Conservation (phyloP, 2,329 filamentous ascomycete species). For the Aspergillus sclerotialis region DNA sequence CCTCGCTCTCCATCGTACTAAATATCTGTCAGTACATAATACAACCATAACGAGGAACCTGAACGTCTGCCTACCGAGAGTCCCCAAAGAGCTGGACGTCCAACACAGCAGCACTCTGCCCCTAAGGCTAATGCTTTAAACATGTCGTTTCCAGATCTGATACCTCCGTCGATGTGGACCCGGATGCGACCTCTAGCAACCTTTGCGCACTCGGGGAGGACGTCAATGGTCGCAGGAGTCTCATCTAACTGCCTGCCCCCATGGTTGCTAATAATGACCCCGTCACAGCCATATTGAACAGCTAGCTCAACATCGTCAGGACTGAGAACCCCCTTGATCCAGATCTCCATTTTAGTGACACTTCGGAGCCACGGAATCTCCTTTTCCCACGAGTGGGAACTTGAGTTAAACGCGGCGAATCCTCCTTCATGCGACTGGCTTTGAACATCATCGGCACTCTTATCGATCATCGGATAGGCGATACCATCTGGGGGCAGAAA, state of each 20-base stretch:
- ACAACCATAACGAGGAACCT: background rate
- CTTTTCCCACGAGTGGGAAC: constrained; percentile 37
- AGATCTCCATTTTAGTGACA: constrained; percentile 42
- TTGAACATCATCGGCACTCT: constrained; percentile 16
- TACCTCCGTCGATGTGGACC: constrained; percentile 27
- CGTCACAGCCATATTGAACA: constrained; percentile 28
- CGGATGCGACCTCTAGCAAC: constrained; percentile 25
- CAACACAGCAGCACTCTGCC: constrained; percentile 26
- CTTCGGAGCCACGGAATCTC: constrained; percentile 44
- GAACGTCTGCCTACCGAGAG: constrained; percentile 20
- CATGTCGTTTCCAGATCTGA: constrained; percentile 27
- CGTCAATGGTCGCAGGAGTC: constrained; percentile 30
- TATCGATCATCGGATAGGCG: constrained; percentile 30
- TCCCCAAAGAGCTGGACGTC: constrained; percentile 27
- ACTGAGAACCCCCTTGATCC: constrained; percentile 23
- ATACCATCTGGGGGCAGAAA: constrained; percentile 41
- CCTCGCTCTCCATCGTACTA: constrained; percentile 25
- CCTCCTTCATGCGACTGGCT: constrained; percentile 15
- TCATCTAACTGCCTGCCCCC: constrained; percentile 33
- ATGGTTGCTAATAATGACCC: constrained; percentile 33
- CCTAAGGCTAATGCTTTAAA: constrained; percentile 32
- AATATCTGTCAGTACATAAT: constrained; percentile 5
- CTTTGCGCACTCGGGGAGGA: constrained; percentile 20
- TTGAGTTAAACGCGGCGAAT: constrained; percentile 14
- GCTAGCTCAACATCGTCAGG: constrained; percentile 30